Base-by-base conservation (phyloP, 148 eudicot species). In the Fagopyrum homotropicum region DNA sequence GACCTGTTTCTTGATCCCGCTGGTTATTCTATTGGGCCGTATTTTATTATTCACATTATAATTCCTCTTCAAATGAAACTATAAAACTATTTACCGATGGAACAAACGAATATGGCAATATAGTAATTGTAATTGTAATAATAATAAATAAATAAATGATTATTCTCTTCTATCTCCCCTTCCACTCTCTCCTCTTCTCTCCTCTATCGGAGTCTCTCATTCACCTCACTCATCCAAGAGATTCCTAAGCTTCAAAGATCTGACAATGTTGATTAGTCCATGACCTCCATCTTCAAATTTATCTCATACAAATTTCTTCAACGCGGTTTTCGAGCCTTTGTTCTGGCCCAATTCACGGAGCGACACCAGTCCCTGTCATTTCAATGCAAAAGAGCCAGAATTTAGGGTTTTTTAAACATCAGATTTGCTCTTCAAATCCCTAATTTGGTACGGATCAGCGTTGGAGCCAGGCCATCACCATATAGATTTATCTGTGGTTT, bases 181-280 rank as follows among this genome's bases (percentile, higher is more conserved):
- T 9, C 57, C 56, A 45, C 73, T 10, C 15, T 40, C 49, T 40
- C 16, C 75, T 72, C 75, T 74, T 29, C 64, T 35, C 59, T 73
- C 49, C 75, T 50, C 59, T 51, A n/a, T 75, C 66, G 47, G 55
- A 12, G 74, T 63, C 77, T 76, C 78, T 66, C 59, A 45, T 45
- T 70, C 57, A 16, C 35, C 48, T 69, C 73, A 30, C 61, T n/a
- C 61, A 29, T 43, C 47, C 73, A 59, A 35, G 40, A 48, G 73
- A 76, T 76, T 68, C 72, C 59, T 76, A 19, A 68, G 45, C 26
- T 75, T 76, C 74, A 75, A 75, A 78, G 84, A 79, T 79, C 84
- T 79, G 66, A 44, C 81, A 82, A 78, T 82, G 84, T 47, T 81
- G 79, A 72, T 72, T 76, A 11, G 45, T 75, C 72, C 17, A 59